Evolutionary conservation across 2,329 filamentous ascomycete genomes (phyloP).

Genomic region (Ophiostoma piceae): DNA sequence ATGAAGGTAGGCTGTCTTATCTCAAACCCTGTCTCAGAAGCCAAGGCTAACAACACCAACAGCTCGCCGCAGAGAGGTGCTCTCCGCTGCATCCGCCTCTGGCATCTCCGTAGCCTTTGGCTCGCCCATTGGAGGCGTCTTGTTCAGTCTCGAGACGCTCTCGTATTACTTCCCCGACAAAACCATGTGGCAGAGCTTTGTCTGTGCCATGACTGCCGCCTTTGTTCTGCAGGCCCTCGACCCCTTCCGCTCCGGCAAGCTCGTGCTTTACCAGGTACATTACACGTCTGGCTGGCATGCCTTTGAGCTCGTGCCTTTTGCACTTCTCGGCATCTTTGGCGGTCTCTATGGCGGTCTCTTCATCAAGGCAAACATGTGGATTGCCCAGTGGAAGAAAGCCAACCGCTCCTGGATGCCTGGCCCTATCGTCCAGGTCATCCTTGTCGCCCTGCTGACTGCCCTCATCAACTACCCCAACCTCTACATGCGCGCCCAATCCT

Average conservation of each 20-base stretch:
- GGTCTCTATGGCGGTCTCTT: constrained; percentile 94
- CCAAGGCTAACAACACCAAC: not conserved
- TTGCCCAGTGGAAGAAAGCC: constrained; percentile 74
- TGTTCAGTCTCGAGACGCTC: constrained; percentile 95
- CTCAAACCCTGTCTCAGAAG: not conserved
- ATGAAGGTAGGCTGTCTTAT: constrained; percentile 52
- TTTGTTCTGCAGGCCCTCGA: constrained; percentile 89
- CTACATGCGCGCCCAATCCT: constrained; percentile 90
- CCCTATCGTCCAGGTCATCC: constrained; percentile 72
- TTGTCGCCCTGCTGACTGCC: constrained; percentile 76
- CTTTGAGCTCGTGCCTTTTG: constrained; percentile 87
- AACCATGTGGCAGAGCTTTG: constrained; percentile 99
- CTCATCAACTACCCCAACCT: constrained; percentile 92
- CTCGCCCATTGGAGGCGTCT: constrained; percentile 85
- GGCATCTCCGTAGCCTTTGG: constrained; percentile 94
- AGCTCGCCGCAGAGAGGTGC: constrained; percentile 75
- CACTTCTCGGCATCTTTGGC: constrained; percentile 77
- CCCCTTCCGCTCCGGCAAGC: constrained; percentile 89
- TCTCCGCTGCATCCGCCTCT: constrained; percentile 86
- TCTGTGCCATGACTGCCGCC: constrained; percentile 97
- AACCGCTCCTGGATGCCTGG: constrained; percentile 55
- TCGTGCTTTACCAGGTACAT: constrained; percentile 92
- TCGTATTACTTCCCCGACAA: constrained; percentile 98
- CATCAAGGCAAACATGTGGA: constrained; percentile 86
- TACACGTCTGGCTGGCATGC: constrained; percentile 90